phyloP scores from a whole-genome alignment of 2,329 filamentous ascomycete species.

The Metarhizium robertsii region DNA sequence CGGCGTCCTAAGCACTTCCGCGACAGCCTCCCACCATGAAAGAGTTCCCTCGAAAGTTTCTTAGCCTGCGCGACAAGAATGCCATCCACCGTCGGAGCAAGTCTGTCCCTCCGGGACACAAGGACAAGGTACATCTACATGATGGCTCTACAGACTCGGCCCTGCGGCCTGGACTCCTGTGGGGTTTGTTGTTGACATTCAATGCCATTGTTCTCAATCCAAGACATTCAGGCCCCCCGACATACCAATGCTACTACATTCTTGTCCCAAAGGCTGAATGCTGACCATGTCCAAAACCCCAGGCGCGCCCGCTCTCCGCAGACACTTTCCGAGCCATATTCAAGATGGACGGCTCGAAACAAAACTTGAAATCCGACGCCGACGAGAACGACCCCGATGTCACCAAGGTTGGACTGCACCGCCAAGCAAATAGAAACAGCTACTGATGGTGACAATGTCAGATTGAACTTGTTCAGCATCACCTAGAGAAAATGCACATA shows the following conservation, averaged over 20 bases:
- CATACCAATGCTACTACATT: not conserved
- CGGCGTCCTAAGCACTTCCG: not conserved
- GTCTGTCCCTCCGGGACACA: slow-evolving; percentile 40
- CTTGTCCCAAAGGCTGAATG: not conserved
- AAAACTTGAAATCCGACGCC: slow-evolving; percentile 30
- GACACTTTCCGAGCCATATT: slow-evolving; percentile 57
- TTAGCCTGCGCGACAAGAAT: slow-evolving; percentile 61
- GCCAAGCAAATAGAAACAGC: not conserved
- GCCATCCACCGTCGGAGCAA: slow-evolving; percentile 43
- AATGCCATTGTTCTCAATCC: not conserved
- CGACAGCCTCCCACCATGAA: slow-evolving; percentile 34
- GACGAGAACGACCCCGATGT: slow-evolving; percentile 19
- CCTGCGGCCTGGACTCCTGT: not conserved
- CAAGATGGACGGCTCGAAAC: slow-evolving; percentile 48
- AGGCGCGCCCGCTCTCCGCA: slow-evolving; percentile 44
- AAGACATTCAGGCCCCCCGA: not conserved
- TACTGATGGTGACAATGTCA: slow-evolving; percentile 12
- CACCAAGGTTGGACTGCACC: slow-evolving; percentile 17
- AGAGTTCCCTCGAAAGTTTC: slow-evolving; percentile 53
- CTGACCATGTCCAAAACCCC: not conserved
- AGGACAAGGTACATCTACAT: slow-evolving; percentile 35
- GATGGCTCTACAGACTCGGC: slow-evolving; percentile 5
- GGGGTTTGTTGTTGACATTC: not conserved
- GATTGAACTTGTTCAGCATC: slow-evolving; percentile 31
- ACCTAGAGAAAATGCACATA: slow-evolving; percentile 34